Conservation (phyloP, 2,329 filamentous ascomycete species). For the Talaromyces sp. region DNA sequence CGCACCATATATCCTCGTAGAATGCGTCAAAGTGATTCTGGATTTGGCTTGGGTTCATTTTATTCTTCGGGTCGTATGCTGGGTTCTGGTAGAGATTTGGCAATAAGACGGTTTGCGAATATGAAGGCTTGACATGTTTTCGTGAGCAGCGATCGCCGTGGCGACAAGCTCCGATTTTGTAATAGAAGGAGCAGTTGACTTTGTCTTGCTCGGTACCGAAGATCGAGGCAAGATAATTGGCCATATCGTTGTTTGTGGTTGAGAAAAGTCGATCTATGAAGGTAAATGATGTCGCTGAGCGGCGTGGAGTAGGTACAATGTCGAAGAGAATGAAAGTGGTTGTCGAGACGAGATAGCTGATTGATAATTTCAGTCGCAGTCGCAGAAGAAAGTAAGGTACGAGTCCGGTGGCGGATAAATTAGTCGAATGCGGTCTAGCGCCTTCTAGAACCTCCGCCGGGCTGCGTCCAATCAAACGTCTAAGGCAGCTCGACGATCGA, state of each 20-base stretch:
- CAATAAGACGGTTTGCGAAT: constrained; percentile 95
- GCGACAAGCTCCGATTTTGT: constrained; percentile 98
- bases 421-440: constrained; percentile 15
- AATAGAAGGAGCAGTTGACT: constrained; percentile 99
- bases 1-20: constrained; percentile 99
- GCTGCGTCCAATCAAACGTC: background rate
- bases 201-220: constrained; percentile 99
- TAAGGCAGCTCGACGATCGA: background rate
- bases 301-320: background rate
- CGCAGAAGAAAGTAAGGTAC: background rate
- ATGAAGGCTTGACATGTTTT: constrained; percentile 98
- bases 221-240: constrained; percentile 98
- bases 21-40: constrained; percentile 99
- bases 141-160: constrained; percentile 97
- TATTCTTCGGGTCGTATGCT: constrained; percentile 91
- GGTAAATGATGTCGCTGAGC: background rate
- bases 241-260: constrained; percentile 56
- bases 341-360: background rate
- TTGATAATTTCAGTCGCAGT: background rate
- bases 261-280: background rate
- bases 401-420: constrained; percentile 15
- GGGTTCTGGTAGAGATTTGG: constrained; percentile 99
- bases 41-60: constrained; percentile 93
- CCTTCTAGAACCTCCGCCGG: constrained; percentile 9
- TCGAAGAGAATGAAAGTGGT: background rate